Conservation (phyloP, 345 rosid species). For the Viola odorata region DNA sequence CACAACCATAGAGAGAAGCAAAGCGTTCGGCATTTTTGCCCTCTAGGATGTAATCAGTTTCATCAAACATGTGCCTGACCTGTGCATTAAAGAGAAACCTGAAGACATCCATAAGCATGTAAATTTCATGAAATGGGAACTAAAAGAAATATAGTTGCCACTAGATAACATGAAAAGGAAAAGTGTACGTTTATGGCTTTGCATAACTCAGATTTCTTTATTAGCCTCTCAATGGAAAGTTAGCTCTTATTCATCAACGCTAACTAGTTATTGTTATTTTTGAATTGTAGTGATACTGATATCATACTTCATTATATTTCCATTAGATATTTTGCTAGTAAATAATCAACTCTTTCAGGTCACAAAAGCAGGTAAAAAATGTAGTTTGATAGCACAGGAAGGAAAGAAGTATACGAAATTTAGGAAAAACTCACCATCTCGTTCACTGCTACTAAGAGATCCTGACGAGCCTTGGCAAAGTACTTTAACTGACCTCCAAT, state of each 20-base stretch:
- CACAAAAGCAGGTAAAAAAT: no score
- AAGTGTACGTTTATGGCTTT: no score
- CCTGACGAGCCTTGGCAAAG: constrained; percentile 87
- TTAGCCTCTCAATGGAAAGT: background rate
- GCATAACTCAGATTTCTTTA: background rate
- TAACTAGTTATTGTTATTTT: background rate
- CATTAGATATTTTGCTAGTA: no score
- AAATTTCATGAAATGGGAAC: constrained; percentile 12
- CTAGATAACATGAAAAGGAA: background rate
- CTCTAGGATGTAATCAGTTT: constrained; percentile 81
- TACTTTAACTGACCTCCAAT: constrained; percentile 94
- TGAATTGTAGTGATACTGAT: no score
- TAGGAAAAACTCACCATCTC: constrained; percentile 64
- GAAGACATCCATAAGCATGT: constrained; percentile 40
- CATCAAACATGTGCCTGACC: constrained; percentile 99
- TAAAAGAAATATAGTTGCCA: background rate
- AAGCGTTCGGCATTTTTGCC: constrained; percentile 94
- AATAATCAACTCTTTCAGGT: no score
- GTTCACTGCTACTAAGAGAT: constrained; percentile 83
- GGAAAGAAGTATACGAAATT: background rate
- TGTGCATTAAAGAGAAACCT: constrained; percentile 56
- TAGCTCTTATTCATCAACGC: background rate
- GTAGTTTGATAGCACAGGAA: background rate
- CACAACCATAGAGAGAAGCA: constrained; percentile 63
- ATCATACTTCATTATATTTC: no score